phyloP scores from a whole-genome alignment of 495 filamentous ascomycete species.

The Lasiosphaeris hirsuta region DNA sequence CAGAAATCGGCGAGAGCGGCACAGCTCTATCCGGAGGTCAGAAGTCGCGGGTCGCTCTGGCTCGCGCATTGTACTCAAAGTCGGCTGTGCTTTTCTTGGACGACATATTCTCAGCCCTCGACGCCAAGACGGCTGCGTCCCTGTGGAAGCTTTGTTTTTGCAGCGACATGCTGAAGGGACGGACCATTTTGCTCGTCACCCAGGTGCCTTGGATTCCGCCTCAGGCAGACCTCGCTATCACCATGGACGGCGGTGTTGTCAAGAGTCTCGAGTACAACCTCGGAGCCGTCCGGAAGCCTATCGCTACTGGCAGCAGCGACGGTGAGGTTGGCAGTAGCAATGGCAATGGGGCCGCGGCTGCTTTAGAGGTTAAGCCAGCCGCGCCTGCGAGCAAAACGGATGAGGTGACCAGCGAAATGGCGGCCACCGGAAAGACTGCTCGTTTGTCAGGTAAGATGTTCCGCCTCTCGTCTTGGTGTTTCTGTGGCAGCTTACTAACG shows the following conservation, averaged over 20 bases:
- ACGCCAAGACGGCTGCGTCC: constrained; percentile 47
- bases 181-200: constrained; percentile 38
- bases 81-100: constrained; percentile 63
- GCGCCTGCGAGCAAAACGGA: constrained; percentile 7
- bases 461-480: neutral
- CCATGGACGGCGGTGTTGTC: constrained; percentile 40
- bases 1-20: constrained; percentile 66
- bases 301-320: constrained; percentile 15
- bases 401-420: constrained; percentile 20
- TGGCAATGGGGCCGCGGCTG: constrained; percentile 15
- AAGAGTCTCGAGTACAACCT: constrained; percentile 34
- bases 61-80: constrained; percentile 65
- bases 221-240: constrained; percentile 43
- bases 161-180: constrained; percentile 43
- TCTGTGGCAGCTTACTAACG: neutral
- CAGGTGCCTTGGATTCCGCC: constrained; percentile 44
- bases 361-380: constrained; percentile 6
- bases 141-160: constrained; percentile 52
- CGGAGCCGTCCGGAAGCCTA: constrained; percentile 32
- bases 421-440: constrained; percentile 28
- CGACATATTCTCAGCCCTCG: constrained; percentile 65
- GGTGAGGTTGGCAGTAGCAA: constrained; percentile 10
- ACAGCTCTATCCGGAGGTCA: constrained; percentile 68
- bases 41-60: constrained; percentile 65
- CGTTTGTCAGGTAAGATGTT: constrained; percentile 32